Percentiles rank a stretch among this genome's conserved stretches.
Conservation (phyloP, 2,329 filamentous ascomycete species). For the Epichloe baconii region DNA sequence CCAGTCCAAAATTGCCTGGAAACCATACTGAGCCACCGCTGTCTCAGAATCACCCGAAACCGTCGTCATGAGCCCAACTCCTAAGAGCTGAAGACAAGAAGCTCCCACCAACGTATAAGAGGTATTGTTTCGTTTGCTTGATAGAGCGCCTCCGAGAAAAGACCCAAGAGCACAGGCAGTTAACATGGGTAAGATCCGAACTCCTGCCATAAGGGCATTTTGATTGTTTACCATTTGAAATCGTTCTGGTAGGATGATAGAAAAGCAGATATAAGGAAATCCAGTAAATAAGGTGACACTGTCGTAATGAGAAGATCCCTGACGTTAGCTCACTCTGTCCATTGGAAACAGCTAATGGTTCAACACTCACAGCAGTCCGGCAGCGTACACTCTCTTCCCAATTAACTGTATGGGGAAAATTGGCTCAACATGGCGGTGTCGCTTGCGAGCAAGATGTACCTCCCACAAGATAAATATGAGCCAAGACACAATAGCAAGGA, state of each 20-base stretch:
- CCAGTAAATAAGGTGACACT: slow-evolving; percentile 44
- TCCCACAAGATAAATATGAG: slow-evolving; percentile 39
- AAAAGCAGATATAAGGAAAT: slow-evolving; percentile 44
- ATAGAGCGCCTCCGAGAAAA: slow-evolving; percentile 40
- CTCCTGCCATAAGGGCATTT: slow-evolving; percentile 37
- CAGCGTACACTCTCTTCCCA: slow-evolving; percentile 34
- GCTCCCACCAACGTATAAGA: slow-evolving; percentile 36
- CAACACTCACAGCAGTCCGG: slow-evolving; percentile 33
- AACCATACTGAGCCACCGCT: slow-evolving; percentile 35
- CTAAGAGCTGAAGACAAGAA: slow-evolving; percentile 37
- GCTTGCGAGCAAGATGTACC: slow-evolving; percentile 25
- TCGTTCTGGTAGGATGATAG: slow-evolving; percentile 44
- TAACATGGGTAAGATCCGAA: slow-evolving; percentile 46
- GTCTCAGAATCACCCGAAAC: slow-evolving; percentile 20
- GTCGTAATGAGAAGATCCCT: background rate
- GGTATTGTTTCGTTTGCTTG: slow-evolving; percentile 40
- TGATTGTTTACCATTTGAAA: slow-evolving; percentile 47
- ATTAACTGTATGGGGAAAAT: slow-evolving; percentile 41
- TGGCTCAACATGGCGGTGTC: slow-evolving; percentile 31
- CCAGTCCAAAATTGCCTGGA: slow-evolving; percentile 43
- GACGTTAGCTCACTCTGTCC: background rate
- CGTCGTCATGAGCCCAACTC: slow-evolving; percentile 36
- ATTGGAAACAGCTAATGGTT: background rate
- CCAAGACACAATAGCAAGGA: slow-evolving; percentile 34
- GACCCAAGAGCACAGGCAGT: slow-evolving; percentile 43